Conservation (phyloP, 768 basidiomycete genomes). For the Epithele typhae region DNA sequence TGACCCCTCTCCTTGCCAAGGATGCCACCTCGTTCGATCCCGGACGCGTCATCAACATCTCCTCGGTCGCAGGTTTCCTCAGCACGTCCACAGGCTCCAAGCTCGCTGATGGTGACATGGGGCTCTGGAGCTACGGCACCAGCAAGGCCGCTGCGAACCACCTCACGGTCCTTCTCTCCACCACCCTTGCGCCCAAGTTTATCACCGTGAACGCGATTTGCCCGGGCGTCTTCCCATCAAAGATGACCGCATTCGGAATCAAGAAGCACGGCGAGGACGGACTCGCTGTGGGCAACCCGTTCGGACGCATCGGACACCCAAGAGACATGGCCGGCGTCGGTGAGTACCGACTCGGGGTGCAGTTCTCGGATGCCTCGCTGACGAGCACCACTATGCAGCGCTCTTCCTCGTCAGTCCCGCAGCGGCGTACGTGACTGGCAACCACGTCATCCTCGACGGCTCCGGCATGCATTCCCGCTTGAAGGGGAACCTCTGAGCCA, state of each 20-base stretch:
- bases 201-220: slow-evolving; percentile 83
- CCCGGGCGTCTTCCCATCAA: slow-evolving; percentile 79
- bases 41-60: slow-evolving; percentile 78
- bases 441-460: slow-evolving; percentile 70
- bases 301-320: slow-evolving; percentile 61
- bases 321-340: slow-evolving; percentile 69
- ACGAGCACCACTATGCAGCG: slow-evolving; percentile 13
- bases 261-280: slow-evolving; percentile 48
- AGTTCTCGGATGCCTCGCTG: too few relatives aligned
- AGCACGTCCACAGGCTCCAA: slow-evolving; percentile 43
- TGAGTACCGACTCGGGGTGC: slow-evolving; percentile 19
- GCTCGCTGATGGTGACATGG: slow-evolving; percentile 51
- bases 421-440: slow-evolving; percentile 69
- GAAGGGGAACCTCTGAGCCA: too few relatives aligned
- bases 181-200: slow-evolving; percentile 52
- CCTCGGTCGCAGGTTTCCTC: slow-evolving; percentile 59
- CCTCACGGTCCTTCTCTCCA: slow-evolving; percentile 66
- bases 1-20: slow-evolving; percentile 64
- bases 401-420: slow-evolving; percentile 57
- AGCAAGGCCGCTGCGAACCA: slow-evolving; percentile 90
- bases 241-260: slow-evolving; percentile 77
- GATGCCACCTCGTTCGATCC: slow-evolving; percentile 61
- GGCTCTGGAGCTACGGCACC: slow-evolving; percentile 76
- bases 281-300: slow-evolving; percentile 55
- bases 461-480: slow-evolving; percentile 8